Percentiles rank a stretch among this genome's conserved stretches.
Evolutionary conservation across 257 asterid genomes (phyloP).

Genomic region (Solanum clarkiae): DNA sequence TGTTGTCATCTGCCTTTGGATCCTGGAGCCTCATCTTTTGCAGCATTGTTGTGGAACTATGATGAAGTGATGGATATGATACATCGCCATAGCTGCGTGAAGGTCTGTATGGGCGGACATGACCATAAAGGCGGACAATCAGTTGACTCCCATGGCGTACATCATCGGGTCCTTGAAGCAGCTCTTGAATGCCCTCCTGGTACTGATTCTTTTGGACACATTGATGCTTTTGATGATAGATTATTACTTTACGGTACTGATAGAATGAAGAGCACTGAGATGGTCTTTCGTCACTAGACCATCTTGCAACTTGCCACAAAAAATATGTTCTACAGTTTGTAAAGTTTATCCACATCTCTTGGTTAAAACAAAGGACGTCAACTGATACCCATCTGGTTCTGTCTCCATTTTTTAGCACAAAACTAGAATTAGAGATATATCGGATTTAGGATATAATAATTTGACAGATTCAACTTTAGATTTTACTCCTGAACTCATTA

Average conservation of each 20-base stretch:
- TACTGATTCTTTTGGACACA: slow-evolving; percentile 53
- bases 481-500: no score
- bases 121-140: slow-evolving; percentile 66
- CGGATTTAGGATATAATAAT: neutral
- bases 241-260: slow-evolving; percentile 52
- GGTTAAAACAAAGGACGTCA: neutral
- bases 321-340: neutral
- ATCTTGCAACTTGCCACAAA: neutral
- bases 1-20: slow-evolving; percentile 80
- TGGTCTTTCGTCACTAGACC: slow-evolving; percentile 37
- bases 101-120: slow-evolving; percentile 81
- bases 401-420: neutral
- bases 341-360: neutral
- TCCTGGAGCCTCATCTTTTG: slow-evolving; percentile 39
- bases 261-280: slow-evolving; percentile 54
- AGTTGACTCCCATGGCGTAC: slow-evolving; percentile 66
- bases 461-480: neutral
- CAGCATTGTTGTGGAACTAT: slow-evolving; percentile 69
- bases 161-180: slow-evolving; percentile 84
- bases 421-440: neutral
- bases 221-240: slow-evolving; percentile 60
- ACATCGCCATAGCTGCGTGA: slow-evolving; percentile 64
- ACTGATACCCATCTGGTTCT: neutral
- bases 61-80: slow-evolving; percentile 85
- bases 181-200: slow-evolving; percentile 93